A percentile compares a stretch with the other conserved stretches of the same genome.
Evolutionary conservation across 2,329 filamentous ascomycete species (phyloP).

Genomic region (Colletotrichum tropicale): DNA sequence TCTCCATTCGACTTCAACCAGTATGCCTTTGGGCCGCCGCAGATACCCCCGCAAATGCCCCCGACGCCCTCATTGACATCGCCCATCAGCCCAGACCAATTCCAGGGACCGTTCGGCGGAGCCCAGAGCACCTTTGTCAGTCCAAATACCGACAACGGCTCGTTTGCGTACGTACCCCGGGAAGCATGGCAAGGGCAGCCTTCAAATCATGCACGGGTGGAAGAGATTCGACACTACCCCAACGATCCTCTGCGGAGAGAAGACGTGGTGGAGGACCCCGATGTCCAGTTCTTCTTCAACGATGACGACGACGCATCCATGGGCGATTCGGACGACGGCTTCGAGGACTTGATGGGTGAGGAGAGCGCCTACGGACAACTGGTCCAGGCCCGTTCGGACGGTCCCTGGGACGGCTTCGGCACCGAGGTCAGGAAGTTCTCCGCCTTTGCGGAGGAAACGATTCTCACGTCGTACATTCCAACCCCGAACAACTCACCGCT

Average conservation of each 20-base stretch:
- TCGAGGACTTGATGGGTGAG: constrained; percentile 41
- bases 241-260: background rate
- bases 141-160: constrained; percentile 1
- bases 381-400: constrained; percentile 38
- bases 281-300: constrained; percentile 46
- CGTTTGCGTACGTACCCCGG: background rate
- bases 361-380: constrained; percentile 40
- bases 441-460: constrained; percentile 49
- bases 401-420: constrained; percentile 44
- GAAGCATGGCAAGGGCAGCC: background rate
- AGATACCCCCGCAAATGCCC: background rate
- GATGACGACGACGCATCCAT: constrained; percentile 68
- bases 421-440: constrained; percentile 55
- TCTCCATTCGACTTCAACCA: constrained; percentile 25
- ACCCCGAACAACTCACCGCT: constrained; percentile 73
- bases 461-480: constrained; percentile 70
- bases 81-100: constrained; percentile 17
- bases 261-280: background rate
- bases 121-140: background rate
- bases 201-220: background rate
- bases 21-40: constrained; percentile 20
- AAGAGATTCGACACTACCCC: background rate
- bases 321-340: constrained; percentile 65
- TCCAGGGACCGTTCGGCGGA: constrained; percentile 8
- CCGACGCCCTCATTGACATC: constrained; percentile 16